These are phyloP conservation scores for Helichrysum umbraculigerum DNA, from an alignment of 129 eudicot genomes.

Conservation along the genomic window DNA sequence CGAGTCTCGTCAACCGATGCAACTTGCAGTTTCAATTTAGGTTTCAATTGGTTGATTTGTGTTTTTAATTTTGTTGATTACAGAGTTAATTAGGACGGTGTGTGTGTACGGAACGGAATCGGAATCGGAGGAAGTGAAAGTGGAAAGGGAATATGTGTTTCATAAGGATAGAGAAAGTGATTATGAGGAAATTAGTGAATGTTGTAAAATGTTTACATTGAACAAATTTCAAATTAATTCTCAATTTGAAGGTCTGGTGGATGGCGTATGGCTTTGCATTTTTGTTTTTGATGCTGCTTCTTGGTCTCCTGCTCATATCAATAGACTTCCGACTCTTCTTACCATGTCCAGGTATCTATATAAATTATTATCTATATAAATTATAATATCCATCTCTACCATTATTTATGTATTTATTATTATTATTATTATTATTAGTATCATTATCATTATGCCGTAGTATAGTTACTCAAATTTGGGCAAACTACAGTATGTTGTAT, in stretches of 20 bases:
- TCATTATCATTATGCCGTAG: not conserved
- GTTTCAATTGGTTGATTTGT: not conserved
- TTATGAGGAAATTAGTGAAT: conserved; percentile 42
- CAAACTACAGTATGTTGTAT: not conserved
- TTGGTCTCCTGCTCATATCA: conserved; percentile 28
- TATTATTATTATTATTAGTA: too few species aligned
- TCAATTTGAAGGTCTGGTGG: conserved; percentile 42
- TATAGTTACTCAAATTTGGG: not conserved
- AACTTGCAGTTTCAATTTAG: conserved; percentile 8
- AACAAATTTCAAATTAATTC: conserved; percentile 32
- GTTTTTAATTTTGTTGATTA: conserved; percentile 17
- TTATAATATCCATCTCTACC: not conserved
- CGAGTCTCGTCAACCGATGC: conserved; percentile 23
- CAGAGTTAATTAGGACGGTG: conserved; percentile 57
- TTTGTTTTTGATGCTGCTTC: conserved; percentile 36
- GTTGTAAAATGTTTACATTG: conserved; percentile 45
- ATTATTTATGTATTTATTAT: too few species aligned
- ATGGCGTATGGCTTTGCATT: conserved; percentile 60
- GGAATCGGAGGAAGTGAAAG: conserved; percentile 40
- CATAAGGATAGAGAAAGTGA: conserved; percentile 37
- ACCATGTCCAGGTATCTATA: conserved; percentile 39
- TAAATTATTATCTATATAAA: too few species aligned
- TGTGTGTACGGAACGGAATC: conserved; percentile 41
- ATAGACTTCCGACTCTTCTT: conserved; percentile 43
- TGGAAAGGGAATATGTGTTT: conserved; percentile 52